Evolutionary conservation across 2,329 filamentous ascomycete genomes (phyloP).

Genomic region (Calonectria pseudoreteaudii): DNA sequence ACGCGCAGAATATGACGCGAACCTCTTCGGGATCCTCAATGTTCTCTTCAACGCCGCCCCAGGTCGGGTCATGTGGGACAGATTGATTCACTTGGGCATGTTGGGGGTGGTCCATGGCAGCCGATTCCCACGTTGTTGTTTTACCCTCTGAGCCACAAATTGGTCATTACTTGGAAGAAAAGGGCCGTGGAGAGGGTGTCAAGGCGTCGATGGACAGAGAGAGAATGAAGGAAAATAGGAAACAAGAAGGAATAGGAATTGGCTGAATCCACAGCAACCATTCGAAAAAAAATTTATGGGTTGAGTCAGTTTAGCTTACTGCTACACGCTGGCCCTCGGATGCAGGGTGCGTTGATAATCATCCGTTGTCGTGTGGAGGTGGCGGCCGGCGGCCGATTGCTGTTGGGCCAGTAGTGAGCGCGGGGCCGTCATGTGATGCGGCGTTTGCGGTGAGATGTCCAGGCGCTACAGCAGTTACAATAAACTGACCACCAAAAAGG

Average conservation of each 20-base stretch:
- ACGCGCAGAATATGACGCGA: constrained; percentile 80
- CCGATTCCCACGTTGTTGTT: constrained; percentile 17
- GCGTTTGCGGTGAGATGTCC: not conserved
- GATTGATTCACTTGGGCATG: constrained; percentile 34
- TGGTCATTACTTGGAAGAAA: constrained; percentile 23
- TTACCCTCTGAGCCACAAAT: constrained; percentile 14
- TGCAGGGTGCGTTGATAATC: constrained; percentile 22
- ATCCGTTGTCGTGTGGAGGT: constrained; percentile 25
- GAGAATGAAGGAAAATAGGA: not conserved
- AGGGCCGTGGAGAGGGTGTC: not conserved
- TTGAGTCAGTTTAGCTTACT: constrained; percentile 24
- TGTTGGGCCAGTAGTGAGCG: constrained; percentile 16
- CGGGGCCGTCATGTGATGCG: constrained; percentile 39
- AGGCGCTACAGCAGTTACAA: not conserved
- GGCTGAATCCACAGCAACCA: constrained; percentile 12
- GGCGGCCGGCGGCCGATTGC: constrained; percentile 13
- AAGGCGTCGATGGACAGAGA: not conserved
- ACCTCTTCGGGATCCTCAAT: constrained; percentile 83
- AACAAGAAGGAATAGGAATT: not conserved
- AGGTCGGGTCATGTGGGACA: constrained; percentile 55
- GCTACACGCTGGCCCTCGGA: constrained; percentile 18
- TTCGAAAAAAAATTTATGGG: not conserved
- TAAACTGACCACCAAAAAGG: not conserved
- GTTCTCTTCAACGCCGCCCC: constrained; percentile 73
- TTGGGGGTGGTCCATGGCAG: constrained; percentile 33